These are phyloP conservation scores for Corylus heterophylla DNA, from an alignment of 306 rosid species.

Conservation along the genomic window DNA sequence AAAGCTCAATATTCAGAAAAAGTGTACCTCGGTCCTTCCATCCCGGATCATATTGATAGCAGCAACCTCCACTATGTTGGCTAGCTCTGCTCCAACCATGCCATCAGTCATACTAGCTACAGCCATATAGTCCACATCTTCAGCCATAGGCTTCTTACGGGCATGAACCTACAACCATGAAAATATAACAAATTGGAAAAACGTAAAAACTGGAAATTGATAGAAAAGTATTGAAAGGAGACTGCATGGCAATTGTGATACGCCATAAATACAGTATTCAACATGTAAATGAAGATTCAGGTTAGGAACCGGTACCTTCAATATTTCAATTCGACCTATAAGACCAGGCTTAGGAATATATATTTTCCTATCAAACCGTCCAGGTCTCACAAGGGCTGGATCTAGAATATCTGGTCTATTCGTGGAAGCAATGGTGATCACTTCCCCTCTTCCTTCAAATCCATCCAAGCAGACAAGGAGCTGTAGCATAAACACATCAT, in stretches of 20 bases:
- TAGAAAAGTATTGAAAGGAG: conserved; percentile 17
- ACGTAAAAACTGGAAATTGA: conserved; percentile 16
- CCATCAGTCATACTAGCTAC: conserved; percentile 95
- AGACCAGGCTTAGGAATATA: conserved; percentile 93
- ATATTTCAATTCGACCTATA: conserved; percentile 89
- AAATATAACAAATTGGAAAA: conserved; percentile 20
- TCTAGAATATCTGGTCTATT: conserved; percentile 97
- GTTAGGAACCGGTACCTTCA: conserved; percentile 52
- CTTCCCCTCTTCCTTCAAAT: conserved; percentile 97
- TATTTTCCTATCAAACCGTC: conserved; percentile 92
- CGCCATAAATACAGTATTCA: conserved; percentile 8
- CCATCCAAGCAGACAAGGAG: conserved; percentile 97
- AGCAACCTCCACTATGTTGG: conserved; percentile 96
- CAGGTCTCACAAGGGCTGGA: conserved; percentile 97
- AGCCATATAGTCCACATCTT: conserved; percentile 89
- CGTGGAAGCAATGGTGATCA: conserved; percentile 96
- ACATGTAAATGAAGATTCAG: background rate
- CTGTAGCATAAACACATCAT: conserved; percentile 51
- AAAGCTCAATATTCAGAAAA: background rate
- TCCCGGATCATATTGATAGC: conserved; percentile 97
- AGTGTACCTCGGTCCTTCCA: conserved; percentile 78
- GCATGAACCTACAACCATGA: conserved; percentile 79
- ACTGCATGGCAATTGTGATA: conserved; percentile 5
- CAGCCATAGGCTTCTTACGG: conserved; percentile 92
- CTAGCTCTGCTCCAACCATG: conserved; percentile 99